Evolutionary conservation across 345 rosid genomes (phyloP).

Genomic region (Salix caprea): DNA sequence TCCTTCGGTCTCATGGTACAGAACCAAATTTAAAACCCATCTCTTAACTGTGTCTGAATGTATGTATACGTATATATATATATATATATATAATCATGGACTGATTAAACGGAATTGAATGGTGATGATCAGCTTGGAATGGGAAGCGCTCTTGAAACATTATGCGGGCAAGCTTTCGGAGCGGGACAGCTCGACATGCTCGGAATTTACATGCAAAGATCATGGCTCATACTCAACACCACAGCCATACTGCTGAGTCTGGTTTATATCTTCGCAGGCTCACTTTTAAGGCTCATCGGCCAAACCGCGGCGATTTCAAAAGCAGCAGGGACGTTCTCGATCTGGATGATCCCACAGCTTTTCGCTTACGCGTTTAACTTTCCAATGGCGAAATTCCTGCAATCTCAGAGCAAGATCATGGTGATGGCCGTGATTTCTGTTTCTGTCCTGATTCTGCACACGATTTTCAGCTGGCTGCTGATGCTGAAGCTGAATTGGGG

Average conservation of each 20-base stretch:
- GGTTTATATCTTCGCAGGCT: slow-evolving; percentile 58
- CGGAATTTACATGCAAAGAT: slow-evolving; percentile 84
- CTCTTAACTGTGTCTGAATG: no score
- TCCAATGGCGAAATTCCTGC: slow-evolving; percentile 80
- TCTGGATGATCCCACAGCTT: slow-evolving; percentile 88
- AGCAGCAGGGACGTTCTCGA: slow-evolving; percentile 61
- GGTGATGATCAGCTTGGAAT: slow-evolving; percentile 61
- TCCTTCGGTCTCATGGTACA: slow-evolving; percentile 77
- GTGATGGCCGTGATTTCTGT: slow-evolving; percentile 72
- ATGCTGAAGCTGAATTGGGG: slow-evolving; percentile 62
- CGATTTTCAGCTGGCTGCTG: slow-evolving; percentile 63
- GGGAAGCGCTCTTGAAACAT: slow-evolving; percentile 96
- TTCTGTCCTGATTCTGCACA: slow-evolving; percentile 50
- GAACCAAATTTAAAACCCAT: neutral
- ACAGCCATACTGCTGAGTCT: slow-evolving; percentile 52
- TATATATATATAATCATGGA: neutral
- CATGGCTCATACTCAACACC: slow-evolving; percentile 73
- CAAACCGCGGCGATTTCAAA: slow-evolving; percentile 60
- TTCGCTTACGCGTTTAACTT: slow-evolving; percentile 70
- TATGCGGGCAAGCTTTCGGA: slow-evolving; percentile 92
- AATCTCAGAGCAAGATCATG: slow-evolving; percentile 88
- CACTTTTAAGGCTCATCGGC: slow-evolving; percentile 51
- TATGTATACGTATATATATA: no score
- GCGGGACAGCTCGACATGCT: slow-evolving; percentile 82
- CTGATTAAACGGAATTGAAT: neutral